A percentile compares a stretch with the other conserved stretches of the same genome.
Evolutionary conservation across 2,329 filamentous ascomycete genomes (phyloP).

Genomic region (Trichoderma oligosporum): DNA sequence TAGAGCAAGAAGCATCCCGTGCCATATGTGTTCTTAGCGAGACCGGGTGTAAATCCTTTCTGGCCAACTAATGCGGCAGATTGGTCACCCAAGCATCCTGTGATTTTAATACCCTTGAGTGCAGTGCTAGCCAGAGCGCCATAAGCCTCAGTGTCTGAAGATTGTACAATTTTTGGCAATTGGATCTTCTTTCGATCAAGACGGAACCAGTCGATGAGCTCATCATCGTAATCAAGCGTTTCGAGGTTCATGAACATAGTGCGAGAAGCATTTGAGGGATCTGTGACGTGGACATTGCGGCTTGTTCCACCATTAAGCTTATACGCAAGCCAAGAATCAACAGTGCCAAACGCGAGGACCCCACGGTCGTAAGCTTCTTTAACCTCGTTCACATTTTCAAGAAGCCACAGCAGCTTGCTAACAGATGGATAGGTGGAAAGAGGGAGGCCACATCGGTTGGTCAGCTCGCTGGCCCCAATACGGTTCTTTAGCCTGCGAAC

Average conservation of each 20-base stretch:
- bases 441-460: constrained; percentile 67
- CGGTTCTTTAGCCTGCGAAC: constrained; percentile 68
- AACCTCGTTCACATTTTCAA: constrained; percentile 64
- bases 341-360: constrained; percentile 71
- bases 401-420: constrained; percentile 73
- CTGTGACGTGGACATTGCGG: constrained; percentile 67
- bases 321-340: constrained; percentile 77
- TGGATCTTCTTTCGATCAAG: constrained; percentile 65
- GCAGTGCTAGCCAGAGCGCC: constrained; percentile 58
- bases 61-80: constrained; percentile 78
- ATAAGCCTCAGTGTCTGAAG: constrained; percentile 65
- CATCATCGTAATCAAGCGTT: constrained; percentile 69
- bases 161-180: constrained; percentile 73
- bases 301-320: constrained; percentile 69
- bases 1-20: constrained; percentile 83
- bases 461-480: constrained; percentile 63
- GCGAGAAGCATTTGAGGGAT: constrained; percentile 76
- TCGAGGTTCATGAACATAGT: constrained; percentile 87
- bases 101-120: constrained; percentile 65
- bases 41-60: constrained; percentile 70
- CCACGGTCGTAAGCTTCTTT: constrained; percentile 68
- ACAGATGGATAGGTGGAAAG: constrained; percentile 79
- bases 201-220: constrained; percentile 70
- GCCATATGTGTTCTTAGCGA: constrained; percentile 82
- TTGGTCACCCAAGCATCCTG: constrained; percentile 77